A percentile compares a stretch with the other conserved stretches of the same genome.
Conservation (phyloP, 169 alveolate genomes). For the Plasmodium blacklocki region DNA sequence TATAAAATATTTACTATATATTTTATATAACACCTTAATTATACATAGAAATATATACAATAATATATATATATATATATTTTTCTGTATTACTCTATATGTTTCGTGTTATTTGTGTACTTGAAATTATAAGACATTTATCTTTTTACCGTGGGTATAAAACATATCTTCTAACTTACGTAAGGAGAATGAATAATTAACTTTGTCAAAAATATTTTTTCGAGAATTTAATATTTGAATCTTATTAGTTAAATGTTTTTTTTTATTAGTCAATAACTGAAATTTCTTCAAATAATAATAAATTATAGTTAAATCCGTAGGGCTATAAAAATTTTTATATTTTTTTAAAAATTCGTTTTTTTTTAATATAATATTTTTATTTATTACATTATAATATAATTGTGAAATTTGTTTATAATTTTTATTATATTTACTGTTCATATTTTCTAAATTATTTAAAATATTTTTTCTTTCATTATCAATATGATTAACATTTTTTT, state of each 20-base stretch:
- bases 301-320: slow-evolving; percentile 51
- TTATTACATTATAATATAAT: slow-evolving; percentile 45
- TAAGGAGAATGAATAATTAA: slow-evolving; percentile 56
- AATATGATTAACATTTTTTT: slow-evolving; percentile 27
- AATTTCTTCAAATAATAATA: slow-evolving; percentile 67
- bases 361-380: slow-evolving; percentile 57
- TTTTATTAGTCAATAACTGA: slow-evolving; percentile 59
- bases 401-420: slow-evolving; percentile 49
- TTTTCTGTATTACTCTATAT: neutral
- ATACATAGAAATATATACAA: neutral
- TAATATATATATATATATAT: neutral
- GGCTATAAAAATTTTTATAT: slow-evolving; percentile 46
- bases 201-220: slow-evolving; percentile 44
- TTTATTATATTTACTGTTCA: slow-evolving; percentile 44
- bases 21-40: neutral
- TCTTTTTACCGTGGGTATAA: slow-evolving; percentile 57
- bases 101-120: neutral
- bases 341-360: slow-evolving; percentile 66
- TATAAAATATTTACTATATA: neutral
- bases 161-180: slow-evolving; percentile 65
- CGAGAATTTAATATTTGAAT: slow-evolving; percentile 39
- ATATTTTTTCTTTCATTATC: slow-evolving; percentile 39
- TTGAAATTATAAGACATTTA: slow-evolving; percentile 37
- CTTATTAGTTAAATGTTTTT: slow-evolving; percentile 34
- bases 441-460: slow-evolving; percentile 43